Percentiles rank a stretch among this genome's conserved stretches.
Evolutionary conservation across 768 basidiomycete species (phyloP).

Genomic region (Strobilomyces dryophilus): DNA sequence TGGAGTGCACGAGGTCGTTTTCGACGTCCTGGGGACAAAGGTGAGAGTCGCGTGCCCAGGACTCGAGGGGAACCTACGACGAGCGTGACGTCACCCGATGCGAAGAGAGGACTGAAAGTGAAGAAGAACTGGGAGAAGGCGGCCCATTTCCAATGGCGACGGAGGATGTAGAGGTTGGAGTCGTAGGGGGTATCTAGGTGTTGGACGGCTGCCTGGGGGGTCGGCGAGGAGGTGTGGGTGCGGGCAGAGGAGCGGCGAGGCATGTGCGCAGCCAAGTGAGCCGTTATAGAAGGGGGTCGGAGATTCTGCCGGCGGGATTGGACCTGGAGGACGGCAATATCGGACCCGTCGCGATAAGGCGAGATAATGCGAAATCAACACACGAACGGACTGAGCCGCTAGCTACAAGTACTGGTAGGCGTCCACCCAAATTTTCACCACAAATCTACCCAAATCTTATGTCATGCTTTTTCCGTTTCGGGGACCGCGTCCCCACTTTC

Average conservation of each 20-base stretch:
- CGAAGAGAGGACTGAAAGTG: conserved; percentile 73
- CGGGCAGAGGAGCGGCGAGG: conserved; percentile 53
- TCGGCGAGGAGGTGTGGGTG: conserved; percentile 28
- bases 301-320: conserved; percentile 31
- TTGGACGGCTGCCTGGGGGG: conserved; percentile 28
- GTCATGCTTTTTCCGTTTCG: conserved; percentile 15
- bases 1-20: conserved; percentile 62
- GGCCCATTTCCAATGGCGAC: conserved; percentile 90
- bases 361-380: conserved; percentile 21
- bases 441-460: conserved; percentile 20
- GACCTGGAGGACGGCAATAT: conserved; percentile 17
- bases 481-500: conserved; percentile 6
- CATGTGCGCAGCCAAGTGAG: conserved; percentile 42
- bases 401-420: too few species aligned
- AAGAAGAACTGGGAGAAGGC: conserved; percentile 87
- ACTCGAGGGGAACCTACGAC: conserved; percentile 39
- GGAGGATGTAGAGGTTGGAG: conserved; percentile 48
- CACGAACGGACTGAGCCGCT: conserved; percentile 10
- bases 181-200: conserved; percentile 28
- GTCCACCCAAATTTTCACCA: conserved; percentile 17
- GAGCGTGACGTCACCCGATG: conserved; percentile 66
- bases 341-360: conserved; percentile 17
- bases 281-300: conserved; percentile 35
- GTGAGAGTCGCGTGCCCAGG: not conserved
- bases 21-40: conserved; percentile 61